phyloP scores from a whole-genome alignment of 2,329 filamentous ascomycete genomes.

The Diaporthe humulicola region DNA sequence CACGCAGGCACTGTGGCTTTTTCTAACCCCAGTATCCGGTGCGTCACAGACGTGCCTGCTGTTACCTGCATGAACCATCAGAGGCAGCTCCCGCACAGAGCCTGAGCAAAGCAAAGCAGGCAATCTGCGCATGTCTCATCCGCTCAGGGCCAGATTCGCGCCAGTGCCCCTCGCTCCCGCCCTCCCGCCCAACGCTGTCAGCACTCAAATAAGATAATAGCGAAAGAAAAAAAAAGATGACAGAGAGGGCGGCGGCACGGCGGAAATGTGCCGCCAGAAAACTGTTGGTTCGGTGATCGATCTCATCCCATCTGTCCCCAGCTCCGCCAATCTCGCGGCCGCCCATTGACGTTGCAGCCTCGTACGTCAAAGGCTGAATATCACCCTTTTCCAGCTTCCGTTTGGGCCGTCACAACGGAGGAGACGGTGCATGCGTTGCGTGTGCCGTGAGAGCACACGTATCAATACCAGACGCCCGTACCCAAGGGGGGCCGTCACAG shows the following conservation, averaged over 20 bases:
- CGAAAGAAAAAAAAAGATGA: not conserved
- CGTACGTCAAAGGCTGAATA: slow-evolving; percentile 8
- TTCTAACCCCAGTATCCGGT: not conserved
- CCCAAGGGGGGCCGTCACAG: no score
- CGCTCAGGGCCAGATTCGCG: not conserved
- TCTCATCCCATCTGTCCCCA: not conserved
- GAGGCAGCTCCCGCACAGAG: slow-evolving; percentile 4
- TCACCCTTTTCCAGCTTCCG: not conserved
- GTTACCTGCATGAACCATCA: slow-evolving; percentile 12
- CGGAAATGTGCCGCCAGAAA: slow-evolving; percentile 21
- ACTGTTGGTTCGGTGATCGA: not conserved
- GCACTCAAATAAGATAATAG: slow-evolving; percentile 12
- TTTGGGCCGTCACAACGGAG: not conserved
- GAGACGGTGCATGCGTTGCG: not conserved
- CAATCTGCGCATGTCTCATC: slow-evolving; percentile 19
- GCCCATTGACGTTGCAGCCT: slow-evolving; percentile 2
- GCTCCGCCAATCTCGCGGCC: not conserved
- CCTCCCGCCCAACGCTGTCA: slow-evolving; percentile 14
- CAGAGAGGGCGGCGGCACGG: slow-evolving; percentile 14
- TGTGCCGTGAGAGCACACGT: not conserved
- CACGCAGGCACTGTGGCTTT: not conserved
- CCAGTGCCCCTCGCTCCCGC: slow-evolving; percentile 9
- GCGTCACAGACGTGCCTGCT: slow-evolving; percentile 19
- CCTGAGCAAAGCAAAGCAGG: not conserved
- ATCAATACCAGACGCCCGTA: not conserved